Base-by-base conservation (phyloP, 176 grass and related monocot genomes). In the Carex parvula region DNA sequence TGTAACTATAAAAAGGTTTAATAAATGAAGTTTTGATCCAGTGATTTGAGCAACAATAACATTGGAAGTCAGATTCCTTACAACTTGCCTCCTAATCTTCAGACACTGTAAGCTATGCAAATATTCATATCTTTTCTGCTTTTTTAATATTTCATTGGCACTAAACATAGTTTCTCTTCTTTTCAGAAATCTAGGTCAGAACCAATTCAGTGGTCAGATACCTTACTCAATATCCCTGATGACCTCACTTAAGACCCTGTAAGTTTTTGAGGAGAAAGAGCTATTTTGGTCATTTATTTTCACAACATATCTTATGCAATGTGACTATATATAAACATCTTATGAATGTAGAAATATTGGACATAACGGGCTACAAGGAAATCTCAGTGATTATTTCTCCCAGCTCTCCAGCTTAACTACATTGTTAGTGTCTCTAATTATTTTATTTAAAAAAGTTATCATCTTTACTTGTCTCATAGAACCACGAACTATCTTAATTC, bases 21-120 rank as follows among this genome's bases (percentile, higher is more conserved):
- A 60, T 86, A 16, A 80, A 86, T 83, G 64, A 56, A 59, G 20
- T 54, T 84, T 73, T 70, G 12, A 79, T 89, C 84, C 87, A 98
- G 96, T 85, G 96, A 98, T 84, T 72, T 95, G 89, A 95, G 91
- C 85, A 90, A 93, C 59, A 98, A 98, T 82, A 95, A 81, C 70
- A 85, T 98, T 89, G 93, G 91, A 17, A 80, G 87, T 73, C 90
- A 79, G 18, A 92, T 98, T 92, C 88, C 79, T 46, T 98, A 95
- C 64, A 93, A 93, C 81, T 85, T 98, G 68, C 96, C 96, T 30
- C 84, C 91, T 84, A 81, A 79, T 33, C 60, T 99, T 62, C 84
- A 93, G 54, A 99, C 42, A 70, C 81, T 95, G 96, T 95, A 91
- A 92, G 91, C 89, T 90, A 62, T 80, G 62, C 29, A 11, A 79